Percentiles rank a stretch among this genome's conserved stretches.
Evolutionary conservation across 805 yeast genomes (phyloP).

Genomic region (Yamadazyma paraphyllophila): DNA sequence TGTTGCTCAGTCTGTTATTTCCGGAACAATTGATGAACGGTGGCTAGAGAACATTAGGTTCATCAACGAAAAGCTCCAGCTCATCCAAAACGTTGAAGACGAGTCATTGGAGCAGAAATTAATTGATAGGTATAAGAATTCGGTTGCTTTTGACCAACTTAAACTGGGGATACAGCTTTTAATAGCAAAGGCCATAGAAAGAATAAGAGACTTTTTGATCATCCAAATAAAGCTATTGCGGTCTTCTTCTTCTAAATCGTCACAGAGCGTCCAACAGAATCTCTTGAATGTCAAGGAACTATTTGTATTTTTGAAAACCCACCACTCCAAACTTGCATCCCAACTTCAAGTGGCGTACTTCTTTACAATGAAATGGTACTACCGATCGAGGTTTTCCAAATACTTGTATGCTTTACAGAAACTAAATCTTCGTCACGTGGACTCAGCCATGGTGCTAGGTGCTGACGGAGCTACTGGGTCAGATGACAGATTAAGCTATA

Average conservation of each 20-base stretch:
- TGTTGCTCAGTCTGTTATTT: slow-evolving; percentile 54
- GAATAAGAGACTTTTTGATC: slow-evolving; percentile 70
- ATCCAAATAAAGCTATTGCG: slow-evolving; percentile 66
- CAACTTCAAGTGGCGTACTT: slow-evolving; percentile 79
- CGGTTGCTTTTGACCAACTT: slow-evolving; percentile 27
- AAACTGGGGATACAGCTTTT: slow-evolving; percentile 47
- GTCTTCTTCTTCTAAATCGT: slow-evolving; percentile 48
- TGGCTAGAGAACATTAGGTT: slow-evolving; percentile 71
- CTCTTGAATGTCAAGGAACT: slow-evolving; percentile 63
- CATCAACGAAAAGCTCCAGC: slow-evolving; percentile 54
- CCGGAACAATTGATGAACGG: slow-evolving; percentile 51
- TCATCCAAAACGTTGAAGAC: slow-evolving; percentile 32
- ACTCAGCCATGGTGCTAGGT: slow-evolving; percentile 57
- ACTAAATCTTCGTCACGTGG: slow-evolving; percentile 54
- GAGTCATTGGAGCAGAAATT: slow-evolving; percentile 10
- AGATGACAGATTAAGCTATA: slow-evolving; percentile 20
- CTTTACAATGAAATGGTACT: slow-evolving; percentile 93
- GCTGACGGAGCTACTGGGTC: slow-evolving; percentile 16
- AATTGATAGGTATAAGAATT: slow-evolving; percentile 12
- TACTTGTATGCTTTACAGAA: slow-evolving; percentile 72
- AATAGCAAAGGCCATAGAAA: slow-evolving; percentile 63
- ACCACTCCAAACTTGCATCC: slow-evolving; percentile 60
- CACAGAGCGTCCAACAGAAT: slow-evolving; percentile 71
- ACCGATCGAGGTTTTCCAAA: slow-evolving; percentile 70
- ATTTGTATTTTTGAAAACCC: slow-evolving; percentile 52